Evolutionary conservation across 1,284 basidiomycete genomes (phyloP), one percentile per base, ranked within the genome.

Genomic region (Ceratobasidium sp.): DNA sequence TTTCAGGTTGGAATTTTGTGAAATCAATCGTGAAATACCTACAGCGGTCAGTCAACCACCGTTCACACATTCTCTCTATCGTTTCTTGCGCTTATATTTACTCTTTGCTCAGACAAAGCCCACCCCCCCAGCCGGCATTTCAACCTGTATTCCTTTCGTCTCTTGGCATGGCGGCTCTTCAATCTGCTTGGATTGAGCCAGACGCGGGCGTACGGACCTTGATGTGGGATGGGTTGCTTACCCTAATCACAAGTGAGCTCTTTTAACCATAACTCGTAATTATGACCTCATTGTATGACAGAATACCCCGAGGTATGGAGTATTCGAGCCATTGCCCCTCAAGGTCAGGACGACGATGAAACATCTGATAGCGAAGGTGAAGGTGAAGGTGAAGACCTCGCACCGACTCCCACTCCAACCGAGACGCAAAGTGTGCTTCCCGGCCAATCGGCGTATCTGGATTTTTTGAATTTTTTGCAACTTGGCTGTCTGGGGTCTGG

Each of bases 401-500:
- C 56, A 15, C 26, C 69, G 68, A 79, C 15, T 78, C 68, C 10
- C 79, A 80, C 33, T 33, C 33, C 33, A 3, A 78, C 78, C n/a
- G 76, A 76, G 0, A 77, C 79, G 1, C 23, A 9, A 42, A 33
- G 26, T 26, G n/a, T 48, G 33, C 26, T 26, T 20, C 33, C 64
- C 46, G 65, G 74, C 17, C 74, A 77, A 7, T 81, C 84, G n/a
- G 88, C 91, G 1, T 95, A 93, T 81, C 82, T 82, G n/a, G 90
- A 92, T 50, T 94, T 96, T 83, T 83, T 94, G 38, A 87, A 87
- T 40, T 96, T 95, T 85, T 87, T 97, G 20, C 87, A 91, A 80
- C 84, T 90, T 0, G 94, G 91, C 9, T 96, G 95, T 83, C 89
- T 89, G 12, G 93, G 92, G 0, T 91, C 91, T n/a, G 92, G 94